phyloP scores from a whole-genome alignment of 75 land plant species.

The Gnetum montanum region DNA sequence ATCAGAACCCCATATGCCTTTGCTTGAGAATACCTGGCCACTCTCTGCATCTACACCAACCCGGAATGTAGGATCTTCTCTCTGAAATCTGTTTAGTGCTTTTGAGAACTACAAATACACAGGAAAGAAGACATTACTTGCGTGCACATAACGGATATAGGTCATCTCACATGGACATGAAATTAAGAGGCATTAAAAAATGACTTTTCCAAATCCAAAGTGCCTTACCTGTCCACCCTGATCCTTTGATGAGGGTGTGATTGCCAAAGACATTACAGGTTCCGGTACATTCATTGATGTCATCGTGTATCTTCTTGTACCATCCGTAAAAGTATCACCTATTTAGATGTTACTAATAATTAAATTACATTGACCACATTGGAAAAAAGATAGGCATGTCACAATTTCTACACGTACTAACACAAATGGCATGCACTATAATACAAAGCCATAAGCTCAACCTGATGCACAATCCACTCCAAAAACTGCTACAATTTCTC shows the following conservation, averaged over 20 bases:
- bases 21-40: conserved; percentile 61
- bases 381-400: too few species aligned
- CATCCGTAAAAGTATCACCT: conserved; percentile 99
- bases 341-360: conserved; percentile 1
- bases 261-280: conserved; percentile 97
- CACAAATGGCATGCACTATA: too few species aligned
- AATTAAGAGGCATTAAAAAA: too few species aligned
- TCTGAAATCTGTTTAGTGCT: conserved; percentile 96
- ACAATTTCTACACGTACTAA: too few species aligned
- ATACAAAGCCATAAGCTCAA: too few species aligned
- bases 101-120: conserved; percentile 72
- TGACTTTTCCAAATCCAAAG: too few species aligned
- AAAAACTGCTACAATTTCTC: conserved; percentile 98
- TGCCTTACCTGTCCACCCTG: conserved; percentile 68
- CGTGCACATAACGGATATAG: too few species aligned
- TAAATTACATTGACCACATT: too few species aligned
- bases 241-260: conserved; percentile 76
- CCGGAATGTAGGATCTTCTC: conserved; percentile 97
- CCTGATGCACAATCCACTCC: conserved; percentile 99
- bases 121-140: too few species aligned
- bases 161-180: too few species aligned
- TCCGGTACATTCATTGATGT: conserved; percentile 99
- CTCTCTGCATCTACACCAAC: conserved; percentile 93
- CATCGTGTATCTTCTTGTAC: conserved; percentile 89
- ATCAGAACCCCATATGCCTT: neutral